Base-by-base conservation (phyloP, 257 asterid species). In the Eustoma russellianum region DNA sequence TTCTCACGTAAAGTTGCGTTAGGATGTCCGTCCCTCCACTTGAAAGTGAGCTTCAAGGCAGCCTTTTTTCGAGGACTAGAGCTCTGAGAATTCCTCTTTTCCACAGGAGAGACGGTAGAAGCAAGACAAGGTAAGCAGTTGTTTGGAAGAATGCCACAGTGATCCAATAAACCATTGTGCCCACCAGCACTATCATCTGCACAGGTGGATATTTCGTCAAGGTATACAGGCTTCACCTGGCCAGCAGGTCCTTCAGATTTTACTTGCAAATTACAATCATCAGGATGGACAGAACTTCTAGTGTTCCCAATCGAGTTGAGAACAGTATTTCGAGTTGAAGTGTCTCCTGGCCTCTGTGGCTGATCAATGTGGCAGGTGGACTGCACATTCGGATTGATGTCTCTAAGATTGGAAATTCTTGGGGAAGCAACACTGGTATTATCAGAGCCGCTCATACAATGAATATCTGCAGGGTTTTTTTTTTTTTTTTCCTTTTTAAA, bases 81-180 rank as follows among this genome's bases (percentile, higher is more conserved):
- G 76, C 74, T 83, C 17, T 75, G 53, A 1, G 94, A 79, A 67
- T 78, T 69, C 63, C 90, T 77, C 84, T 88, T 92, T 55, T 88
- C 93, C 17, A 69, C 74, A 0, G 80, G 53, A 9, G 78, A 71
- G 44, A 73, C 85, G 17, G 94, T 64, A 11, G 94, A 83, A 62
- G 97, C 88, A 56, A 92, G 79, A 66, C 97, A 92, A 17, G 99
- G 97, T 71, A 92, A 73, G 67, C 99, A 92, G 63, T 83, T 88
- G 53, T 58, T 75, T 7, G 90, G 79, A 58, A 79, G 68, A 59
- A 91, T 76, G 24, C 96, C 98, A 44, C 96, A 83, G 63, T 88
- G 77, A 57, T 76, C 80, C 67, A 88, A 70, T 70, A 83, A 72
- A 53, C 82, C 72, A 8, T 74, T 77, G 16, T 77, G 86, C 41